Evolutionary conservation across 2,329 filamentous ascomycete species (phyloP).

Genomic region (Colletotrichum viniferum): DNA sequence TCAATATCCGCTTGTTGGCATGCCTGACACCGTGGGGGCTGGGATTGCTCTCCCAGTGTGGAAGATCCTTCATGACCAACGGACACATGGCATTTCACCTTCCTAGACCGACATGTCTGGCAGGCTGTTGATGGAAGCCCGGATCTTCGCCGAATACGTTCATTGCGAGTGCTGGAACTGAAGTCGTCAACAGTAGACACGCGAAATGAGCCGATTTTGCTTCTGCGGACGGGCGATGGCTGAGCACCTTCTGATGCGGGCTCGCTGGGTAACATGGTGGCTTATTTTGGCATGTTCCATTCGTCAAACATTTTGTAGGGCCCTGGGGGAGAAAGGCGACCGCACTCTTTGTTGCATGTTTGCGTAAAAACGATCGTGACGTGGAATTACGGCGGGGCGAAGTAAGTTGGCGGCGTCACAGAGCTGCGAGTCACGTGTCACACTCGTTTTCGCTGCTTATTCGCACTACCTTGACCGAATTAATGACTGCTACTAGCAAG

Average conservation of each 20-base stretch:
- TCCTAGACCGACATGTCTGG: background rate
- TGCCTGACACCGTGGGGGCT: background rate
- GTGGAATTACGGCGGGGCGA: background rate
- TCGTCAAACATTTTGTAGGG: background rate
- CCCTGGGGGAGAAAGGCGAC: fast-evolving
- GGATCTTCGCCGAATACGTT: background rate
- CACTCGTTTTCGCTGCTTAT: background rate
- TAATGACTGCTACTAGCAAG: background rate
- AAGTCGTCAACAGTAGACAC: background rate
- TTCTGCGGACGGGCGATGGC: background rate
- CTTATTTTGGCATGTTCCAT: background rate
- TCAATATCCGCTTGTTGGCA: background rate
- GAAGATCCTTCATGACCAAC: background rate
- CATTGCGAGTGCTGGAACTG: background rate
- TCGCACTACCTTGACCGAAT: background rate
- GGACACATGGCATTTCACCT: background rate
- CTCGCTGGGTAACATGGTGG: background rate
- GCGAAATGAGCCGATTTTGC: background rate
- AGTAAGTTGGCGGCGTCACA: background rate
- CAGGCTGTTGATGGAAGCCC: background rate
- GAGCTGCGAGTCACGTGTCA: background rate
- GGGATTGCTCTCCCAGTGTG: background rate
- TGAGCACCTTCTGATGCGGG: background rate
- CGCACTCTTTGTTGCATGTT: fast-evolving
- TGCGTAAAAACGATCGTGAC: background rate